Conservation (phyloP, 208 protist species). For the Leishmania lainsoni region DNA sequence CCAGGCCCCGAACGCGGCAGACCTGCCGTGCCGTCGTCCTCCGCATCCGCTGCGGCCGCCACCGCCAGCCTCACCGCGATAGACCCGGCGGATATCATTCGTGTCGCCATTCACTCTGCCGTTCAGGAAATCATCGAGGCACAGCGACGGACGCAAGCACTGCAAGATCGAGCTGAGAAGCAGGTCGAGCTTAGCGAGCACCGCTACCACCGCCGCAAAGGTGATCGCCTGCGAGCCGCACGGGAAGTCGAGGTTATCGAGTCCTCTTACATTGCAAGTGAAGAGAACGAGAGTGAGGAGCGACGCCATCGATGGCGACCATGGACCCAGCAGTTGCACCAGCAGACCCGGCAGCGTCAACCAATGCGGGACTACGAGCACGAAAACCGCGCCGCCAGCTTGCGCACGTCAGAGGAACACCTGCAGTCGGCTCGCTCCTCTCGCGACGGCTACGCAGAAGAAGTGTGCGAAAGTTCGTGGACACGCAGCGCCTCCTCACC, state of each 20-base stretch:
- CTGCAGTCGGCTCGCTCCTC: slow-evolving; percentile 2
- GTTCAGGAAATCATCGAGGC: slow-evolving; percentile 65
- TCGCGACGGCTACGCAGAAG: slow-evolving; percentile 1
- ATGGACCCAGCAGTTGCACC: not conserved
- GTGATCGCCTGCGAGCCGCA: slow-evolving; percentile 33
- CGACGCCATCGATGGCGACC: not conserved
- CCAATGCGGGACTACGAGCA: not conserved
- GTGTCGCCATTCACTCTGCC: slow-evolving; percentile 64
- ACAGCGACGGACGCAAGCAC: slow-evolving; percentile 32
- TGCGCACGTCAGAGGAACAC: not conserved
- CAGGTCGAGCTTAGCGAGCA: slow-evolving; percentile 36
- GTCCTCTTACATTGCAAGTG: slow-evolving; percentile 24
- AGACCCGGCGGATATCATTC: slow-evolving; percentile 40
- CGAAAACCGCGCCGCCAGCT: not conserved
- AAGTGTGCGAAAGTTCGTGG: slow-evolving; percentile 1
- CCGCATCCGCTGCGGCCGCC: slow-evolving; percentile 2
- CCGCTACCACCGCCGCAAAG: slow-evolving; percentile 34
- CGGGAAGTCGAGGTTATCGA: slow-evolving; percentile 32
- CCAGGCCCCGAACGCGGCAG: not conserved
- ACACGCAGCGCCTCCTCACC: not conserved
- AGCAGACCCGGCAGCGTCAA: not conserved
- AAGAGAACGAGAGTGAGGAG: not conserved
- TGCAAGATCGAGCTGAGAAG: slow-evolving; percentile 43
- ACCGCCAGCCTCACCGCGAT: slow-evolving; percentile 9
- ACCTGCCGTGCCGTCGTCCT: slow-evolving; percentile 10